These are phyloP conservation scores for Leishmania arabica DNA, from an alignment of 208 protist species.

Conservation along the genomic window DNA sequence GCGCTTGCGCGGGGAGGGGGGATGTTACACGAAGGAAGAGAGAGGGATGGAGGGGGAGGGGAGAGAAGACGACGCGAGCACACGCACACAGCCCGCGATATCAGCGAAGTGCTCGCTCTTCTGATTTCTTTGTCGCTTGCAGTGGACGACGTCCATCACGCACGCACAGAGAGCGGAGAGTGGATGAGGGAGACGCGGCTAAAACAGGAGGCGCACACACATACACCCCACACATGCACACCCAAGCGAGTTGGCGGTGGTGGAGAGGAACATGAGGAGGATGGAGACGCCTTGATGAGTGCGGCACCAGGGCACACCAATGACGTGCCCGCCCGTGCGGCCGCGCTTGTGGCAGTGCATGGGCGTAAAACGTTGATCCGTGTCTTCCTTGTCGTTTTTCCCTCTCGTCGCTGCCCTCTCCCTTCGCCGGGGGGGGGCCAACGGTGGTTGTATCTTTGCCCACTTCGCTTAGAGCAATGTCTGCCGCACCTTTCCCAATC, in stretches of 20 bases:
- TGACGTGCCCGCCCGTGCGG: neutral
- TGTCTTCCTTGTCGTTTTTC: neutral
- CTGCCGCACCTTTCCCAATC: neutral
- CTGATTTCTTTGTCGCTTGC: too few species aligned
- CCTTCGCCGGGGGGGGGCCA: neutral
- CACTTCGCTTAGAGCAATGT: conserved; percentile 2
- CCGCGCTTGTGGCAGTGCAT: neutral
- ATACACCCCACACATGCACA: conserved; percentile 4
- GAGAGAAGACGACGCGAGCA: too few species aligned
- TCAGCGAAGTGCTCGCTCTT: too few species aligned
- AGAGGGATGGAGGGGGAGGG: neutral
- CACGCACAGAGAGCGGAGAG: too few species aligned
- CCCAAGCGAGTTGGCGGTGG: neutral
- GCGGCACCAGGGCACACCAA: neutral
- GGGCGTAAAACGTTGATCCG: neutral
- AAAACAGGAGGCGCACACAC: neutral
- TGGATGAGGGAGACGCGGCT: neutral
- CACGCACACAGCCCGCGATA: too few species aligned
- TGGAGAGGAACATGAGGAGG: neutral
- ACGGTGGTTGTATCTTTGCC: neutral
- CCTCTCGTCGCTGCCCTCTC: neutral
- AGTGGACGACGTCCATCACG: too few species aligned
- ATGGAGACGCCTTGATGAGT: neutral
- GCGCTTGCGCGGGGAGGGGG: neutral
- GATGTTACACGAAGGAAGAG: neutral